phyloP scores from a whole-genome alignment of 805 yeast genomes.

The Barnettozyma siamensis region DNA sequence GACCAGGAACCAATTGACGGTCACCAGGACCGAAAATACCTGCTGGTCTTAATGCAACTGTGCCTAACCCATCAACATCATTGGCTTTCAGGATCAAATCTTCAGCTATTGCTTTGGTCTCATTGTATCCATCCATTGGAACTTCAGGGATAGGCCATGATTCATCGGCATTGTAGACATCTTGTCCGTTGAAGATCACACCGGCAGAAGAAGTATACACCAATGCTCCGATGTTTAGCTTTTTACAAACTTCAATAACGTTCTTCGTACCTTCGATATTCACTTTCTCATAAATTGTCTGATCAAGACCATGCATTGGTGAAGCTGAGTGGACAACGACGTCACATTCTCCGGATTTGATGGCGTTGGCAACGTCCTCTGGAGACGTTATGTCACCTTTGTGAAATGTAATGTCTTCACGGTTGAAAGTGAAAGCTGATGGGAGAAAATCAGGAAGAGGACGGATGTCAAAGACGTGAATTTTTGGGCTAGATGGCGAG shows the following conservation, averaged over 20 bases:
- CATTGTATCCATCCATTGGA: slow-evolving; percentile 96
- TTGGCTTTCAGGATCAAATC: slow-evolving; percentile 71
- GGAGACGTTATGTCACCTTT: slow-evolving; percentile 81
- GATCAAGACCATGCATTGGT: slow-evolving; percentile 87
- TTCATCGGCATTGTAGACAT: slow-evolving; percentile 88
- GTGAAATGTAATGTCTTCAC: slow-evolving; percentile 50
- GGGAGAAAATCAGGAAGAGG: slow-evolving; percentile 74
- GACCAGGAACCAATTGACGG: slow-evolving; percentile 90
- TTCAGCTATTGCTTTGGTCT: slow-evolving; percentile 91
- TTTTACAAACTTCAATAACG: slow-evolving; percentile 58
- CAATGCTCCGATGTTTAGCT: slow-evolving; percentile 48
- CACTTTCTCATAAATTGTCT: slow-evolving; percentile 78
- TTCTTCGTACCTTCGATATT: slow-evolving; percentile 86
- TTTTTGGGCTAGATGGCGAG: slow-evolving; percentile 57
- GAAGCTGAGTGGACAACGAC: slow-evolving; percentile 95
- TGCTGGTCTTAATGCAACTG: slow-evolving; percentile 91
- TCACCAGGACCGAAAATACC: slow-evolving; percentile 99
- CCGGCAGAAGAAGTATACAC: slow-evolving; percentile 98
- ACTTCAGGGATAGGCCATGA: slow-evolving; percentile 85
- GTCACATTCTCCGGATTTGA: slow-evolving; percentile 51
- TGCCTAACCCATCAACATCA: slow-evolving; percentile 49
- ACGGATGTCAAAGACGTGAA: slow-evolving; percentile 87
- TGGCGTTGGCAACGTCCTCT: slow-evolving; percentile 60
- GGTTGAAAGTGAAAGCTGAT: slow-evolving; percentile 67
- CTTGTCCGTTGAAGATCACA: slow-evolving; percentile 93